Percentiles rank a stretch among this genome's conserved stretches.
These are phyloP conservation scores for Fusarium hostae DNA, from an alignment of 2,329 filamentous ascomycete genomes.

Conservation along the genomic window DNA sequence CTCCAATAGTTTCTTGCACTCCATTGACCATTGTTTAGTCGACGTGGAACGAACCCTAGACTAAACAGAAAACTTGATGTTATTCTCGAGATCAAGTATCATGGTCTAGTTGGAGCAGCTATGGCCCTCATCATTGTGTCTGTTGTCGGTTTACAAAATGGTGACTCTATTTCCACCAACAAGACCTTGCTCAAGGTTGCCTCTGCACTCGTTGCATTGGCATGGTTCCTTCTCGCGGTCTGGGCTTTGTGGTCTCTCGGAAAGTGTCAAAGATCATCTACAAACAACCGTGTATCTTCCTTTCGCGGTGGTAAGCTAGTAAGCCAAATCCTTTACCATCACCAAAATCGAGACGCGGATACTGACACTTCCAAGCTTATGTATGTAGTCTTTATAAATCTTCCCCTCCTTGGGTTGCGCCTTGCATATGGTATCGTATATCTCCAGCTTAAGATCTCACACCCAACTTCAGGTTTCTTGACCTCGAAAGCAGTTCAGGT, in stretches of 20 bases:
- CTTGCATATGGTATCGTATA: conserved; percentile 10
- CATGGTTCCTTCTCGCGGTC: neutral
- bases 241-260: conserved; percentile 17
- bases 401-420: conserved; percentile 9
- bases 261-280: neutral
- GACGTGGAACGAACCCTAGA: conserved; percentile 10
- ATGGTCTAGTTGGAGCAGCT: neutral
- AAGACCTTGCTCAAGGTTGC: conserved; percentile 8
- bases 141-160: neutral
- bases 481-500: conserved; percentile 10
- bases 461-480: conserved; percentile 7
- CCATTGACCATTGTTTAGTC: neutral
- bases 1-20: too few relatives aligned
- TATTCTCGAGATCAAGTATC: conserved; percentile 13
- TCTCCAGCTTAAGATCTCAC: conserved; percentile 5
- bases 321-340: neutral
- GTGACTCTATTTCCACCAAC: neutral
- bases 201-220: conserved; percentile 6
- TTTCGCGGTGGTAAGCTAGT: conserved; percentile 1
- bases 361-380: conserved; percentile 5
- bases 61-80: conserved; percentile 13
- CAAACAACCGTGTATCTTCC: neutral
- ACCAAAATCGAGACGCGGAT: fast-evolving
- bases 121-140: conserved; percentile 16
- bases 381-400: conserved; percentile 6